Evolutionary conservation across 2,329 filamentous ascomycete species (phyloP).

Genomic region (Aspergillus brunneoviolaceus): DNA sequence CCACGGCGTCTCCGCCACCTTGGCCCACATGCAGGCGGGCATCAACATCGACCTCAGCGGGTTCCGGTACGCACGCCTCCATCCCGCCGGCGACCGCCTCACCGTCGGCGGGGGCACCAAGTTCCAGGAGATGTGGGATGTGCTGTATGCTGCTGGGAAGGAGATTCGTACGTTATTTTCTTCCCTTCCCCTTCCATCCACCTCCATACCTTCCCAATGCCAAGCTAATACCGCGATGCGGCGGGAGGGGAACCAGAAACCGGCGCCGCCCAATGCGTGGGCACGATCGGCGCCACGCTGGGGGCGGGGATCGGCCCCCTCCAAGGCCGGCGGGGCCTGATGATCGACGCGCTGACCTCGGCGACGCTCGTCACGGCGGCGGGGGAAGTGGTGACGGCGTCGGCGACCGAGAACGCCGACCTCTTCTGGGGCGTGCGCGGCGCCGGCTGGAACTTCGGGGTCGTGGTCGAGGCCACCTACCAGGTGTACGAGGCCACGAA

Average conservation of each 20-base stretch:
- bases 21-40: neutral
- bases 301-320: conserved; percentile 2
- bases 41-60: conserved; percentile 8
- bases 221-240: too few species aligned
- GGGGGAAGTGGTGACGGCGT: neutral
- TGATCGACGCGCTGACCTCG: neutral
- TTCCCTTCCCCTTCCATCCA: too few species aligned
- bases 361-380: neutral
- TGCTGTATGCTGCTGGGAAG: conserved; percentile 2
- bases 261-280: conserved; percentile 5
- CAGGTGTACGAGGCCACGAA: neutral
- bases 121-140: conserved; percentile 4
- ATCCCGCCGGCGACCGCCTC: neutral
- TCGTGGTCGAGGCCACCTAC: conserved; percentile 5
- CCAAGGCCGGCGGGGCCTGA: conserved; percentile 6
- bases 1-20: conserved; percentile 1
- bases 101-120: neutral
- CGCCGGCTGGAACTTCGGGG: conserved; percentile 7
- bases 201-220: too few species aligned
- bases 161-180: neutral
- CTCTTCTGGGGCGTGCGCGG: conserved; percentile 10
- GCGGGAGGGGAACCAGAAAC: neutral
- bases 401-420: neutral
- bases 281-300: conserved; percentile 5
- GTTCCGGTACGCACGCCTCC: neutral